Percentiles rank a stretch among this genome's conserved stretches.
These are phyloP conservation scores for Herpotrichia juniperi DNA, from an alignment of 2,329 filamentous ascomycete genomes.

Conservation along the genomic window DNA sequence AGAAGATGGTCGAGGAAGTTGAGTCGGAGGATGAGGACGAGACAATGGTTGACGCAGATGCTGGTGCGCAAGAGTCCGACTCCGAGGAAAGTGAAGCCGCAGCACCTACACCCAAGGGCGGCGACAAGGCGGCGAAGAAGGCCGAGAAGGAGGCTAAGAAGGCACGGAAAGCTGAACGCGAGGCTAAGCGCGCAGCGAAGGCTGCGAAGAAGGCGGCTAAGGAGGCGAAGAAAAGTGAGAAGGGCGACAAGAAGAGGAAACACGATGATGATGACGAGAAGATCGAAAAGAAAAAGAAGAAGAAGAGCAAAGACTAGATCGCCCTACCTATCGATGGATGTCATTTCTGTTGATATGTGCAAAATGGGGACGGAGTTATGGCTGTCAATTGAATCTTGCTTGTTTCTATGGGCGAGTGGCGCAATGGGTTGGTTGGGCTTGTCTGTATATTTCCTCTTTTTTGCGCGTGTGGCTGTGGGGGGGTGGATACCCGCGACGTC, in stretches of 20 bases:
- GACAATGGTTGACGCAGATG: conserved; percentile 44
- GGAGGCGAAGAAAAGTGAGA: conserved; percentile 60
- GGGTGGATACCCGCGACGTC: conserved; percentile 6
- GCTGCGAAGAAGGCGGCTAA: conserved; percentile 61
- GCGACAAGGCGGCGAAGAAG: conserved; percentile 47
- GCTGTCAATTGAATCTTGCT: not conserved
- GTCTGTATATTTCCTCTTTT: conserved; percentile 1
- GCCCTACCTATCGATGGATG: not conserved
- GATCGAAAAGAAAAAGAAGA: conserved; percentile 71
- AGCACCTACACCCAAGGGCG: conserved; percentile 17
- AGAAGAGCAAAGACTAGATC: conserved; percentile 57
- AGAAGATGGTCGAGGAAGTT: conserved; percentile 40
- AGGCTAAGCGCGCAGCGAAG: conserved; percentile 46
- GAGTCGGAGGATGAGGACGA: conserved; percentile 22
- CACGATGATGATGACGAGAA: conserved; percentile 56
- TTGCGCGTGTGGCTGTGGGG: not conserved
- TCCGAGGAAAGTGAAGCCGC: conserved; percentile 33
- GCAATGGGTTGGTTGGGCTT: conserved; percentile 2
- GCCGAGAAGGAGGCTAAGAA: conserved; percentile 54
- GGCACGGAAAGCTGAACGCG: conserved; percentile 45
- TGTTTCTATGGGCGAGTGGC: conserved; percentile 1
- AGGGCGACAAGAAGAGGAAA: conserved; percentile 55
- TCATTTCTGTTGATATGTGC: not conserved
- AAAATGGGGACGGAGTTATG: not conserved
- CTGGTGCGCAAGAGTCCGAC: conserved; percentile 44